These are phyloP conservation scores for Phytophthora pluvialis DNA, from an alignment of 352 stramenopile species.

Conservation along the genomic window DNA sequence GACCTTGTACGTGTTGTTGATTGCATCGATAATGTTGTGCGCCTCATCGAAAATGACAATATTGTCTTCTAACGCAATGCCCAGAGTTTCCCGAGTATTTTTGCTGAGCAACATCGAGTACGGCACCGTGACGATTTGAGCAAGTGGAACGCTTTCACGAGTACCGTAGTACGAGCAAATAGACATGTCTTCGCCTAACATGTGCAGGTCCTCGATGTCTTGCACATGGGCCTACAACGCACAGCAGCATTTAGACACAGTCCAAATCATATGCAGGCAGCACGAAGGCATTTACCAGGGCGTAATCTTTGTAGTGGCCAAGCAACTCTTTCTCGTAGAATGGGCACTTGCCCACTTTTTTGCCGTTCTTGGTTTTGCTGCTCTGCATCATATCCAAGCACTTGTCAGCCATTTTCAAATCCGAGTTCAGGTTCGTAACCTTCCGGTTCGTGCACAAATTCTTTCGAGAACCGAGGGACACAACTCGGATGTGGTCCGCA, in stretches of 20 bases:
- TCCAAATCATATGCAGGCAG: background rate
- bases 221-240: slow-evolving; percentile 68
- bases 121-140: slow-evolving; percentile 92
- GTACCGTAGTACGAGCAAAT: slow-evolving; percentile 98
- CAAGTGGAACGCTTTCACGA: slow-evolving; percentile 87
- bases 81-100: slow-evolving; percentile 89
- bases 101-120: slow-evolving; percentile 95
- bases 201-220: slow-evolving; percentile 97
- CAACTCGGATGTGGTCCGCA: slow-evolving; percentile 66
- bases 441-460: slow-evolving; percentile 84
- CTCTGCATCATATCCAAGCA: slow-evolving; percentile 89
- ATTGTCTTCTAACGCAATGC: slow-evolving; percentile 84
- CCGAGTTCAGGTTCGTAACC: slow-evolving; percentile 68
- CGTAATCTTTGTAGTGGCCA: slow-evolving; percentile 77
- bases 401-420: slow-evolving; percentile 85
- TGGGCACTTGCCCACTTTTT: slow-evolving; percentile 72
- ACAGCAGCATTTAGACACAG: slow-evolving; percentile 11
- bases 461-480: slow-evolving; percentile 86
- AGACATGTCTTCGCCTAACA: slow-evolving; percentile 89
- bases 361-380: slow-evolving; percentile 56
- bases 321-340: slow-evolving; percentile 86
- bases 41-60: slow-evolving; percentile 99
- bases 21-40: slow-evolving; percentile 98
- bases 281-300: slow-evolving; percentile 51
- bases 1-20: slow-evolving; percentile 93